Conservation (phyloP, 2,329 filamentous ascomycete species). For the Ilyonectria destructans region DNA sequence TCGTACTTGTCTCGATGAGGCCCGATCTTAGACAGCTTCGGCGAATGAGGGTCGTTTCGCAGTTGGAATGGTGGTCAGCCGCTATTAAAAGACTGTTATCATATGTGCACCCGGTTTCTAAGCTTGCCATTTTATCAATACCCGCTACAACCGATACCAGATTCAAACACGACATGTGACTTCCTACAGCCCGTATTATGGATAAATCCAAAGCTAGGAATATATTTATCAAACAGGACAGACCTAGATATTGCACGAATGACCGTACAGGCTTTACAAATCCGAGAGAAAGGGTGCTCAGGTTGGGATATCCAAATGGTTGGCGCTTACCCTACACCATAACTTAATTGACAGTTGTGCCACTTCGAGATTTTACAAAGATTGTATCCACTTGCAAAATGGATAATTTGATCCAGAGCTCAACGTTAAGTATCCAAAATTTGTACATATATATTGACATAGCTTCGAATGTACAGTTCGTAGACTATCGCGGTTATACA, state of each 20-base stretch:
- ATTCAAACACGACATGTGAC: too few species aligned
- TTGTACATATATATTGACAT: slow-evolving; percentile 32
- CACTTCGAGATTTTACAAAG: not conserved
- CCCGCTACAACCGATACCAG: not conserved
- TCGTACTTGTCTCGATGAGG: not conserved
- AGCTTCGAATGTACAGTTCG: slow-evolving; percentile 33
- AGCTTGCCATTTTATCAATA: not conserved
- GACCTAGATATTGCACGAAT: not conserved
- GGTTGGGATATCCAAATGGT: not conserved
- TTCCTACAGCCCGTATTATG: not conserved
- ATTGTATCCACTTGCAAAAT: not conserved
- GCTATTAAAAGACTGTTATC: slow-evolving; percentile 15
- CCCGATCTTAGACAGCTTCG: not conserved
- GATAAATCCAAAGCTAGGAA: not conserved
- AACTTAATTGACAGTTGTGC: not conserved
- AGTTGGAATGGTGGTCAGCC: slow-evolving; percentile 36
- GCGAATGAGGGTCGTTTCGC: not conserved
- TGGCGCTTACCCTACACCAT: slow-evolving; percentile 7
- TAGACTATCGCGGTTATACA: slow-evolving; percentile 35
- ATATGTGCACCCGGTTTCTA: not conserved
- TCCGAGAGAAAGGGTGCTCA: not conserved
- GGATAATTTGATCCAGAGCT: too few species aligned
- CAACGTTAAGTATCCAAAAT: not conserved
- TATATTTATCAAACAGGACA: not conserved
- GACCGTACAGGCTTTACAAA: not conserved